phyloP scores from a whole-genome alignment of 2,329 filamentous ascomycete genomes.

The Macrophomina phaseolina region DNA sequence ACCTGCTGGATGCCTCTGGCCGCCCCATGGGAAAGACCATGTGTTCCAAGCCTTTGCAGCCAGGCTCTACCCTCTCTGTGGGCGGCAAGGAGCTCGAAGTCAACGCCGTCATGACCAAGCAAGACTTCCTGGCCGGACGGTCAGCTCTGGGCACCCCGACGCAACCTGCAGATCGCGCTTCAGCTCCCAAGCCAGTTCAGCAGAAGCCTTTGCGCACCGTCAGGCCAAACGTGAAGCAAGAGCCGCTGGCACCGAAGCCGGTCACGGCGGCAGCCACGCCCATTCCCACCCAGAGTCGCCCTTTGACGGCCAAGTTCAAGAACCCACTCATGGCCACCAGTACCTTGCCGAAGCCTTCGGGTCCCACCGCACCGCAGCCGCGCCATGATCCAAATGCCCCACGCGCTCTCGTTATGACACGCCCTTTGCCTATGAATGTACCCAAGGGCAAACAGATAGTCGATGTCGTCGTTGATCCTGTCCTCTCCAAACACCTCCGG shows the following conservation, averaged over 20 bases:
- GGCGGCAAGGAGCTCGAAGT: conserved; percentile 73
- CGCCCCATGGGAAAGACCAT: conserved; percentile 65
- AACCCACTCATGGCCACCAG: conserved; percentile 64
- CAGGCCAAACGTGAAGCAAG: conserved; percentile 38
- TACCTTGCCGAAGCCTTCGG: conserved; percentile 52
- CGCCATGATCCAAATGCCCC: conserved; percentile 67
- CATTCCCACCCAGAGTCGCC: conserved; percentile 37
- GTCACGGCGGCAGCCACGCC: conserved; percentile 48
- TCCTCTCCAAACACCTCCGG: conserved; percentile 66
- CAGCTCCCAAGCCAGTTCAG: conserved; percentile 32
- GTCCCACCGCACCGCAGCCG: conserved; percentile 59
- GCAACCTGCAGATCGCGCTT: conserved; percentile 28
- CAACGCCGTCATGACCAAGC: conserved; percentile 64
- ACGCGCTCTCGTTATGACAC: conserved; percentile 70
- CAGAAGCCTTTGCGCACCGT: conserved; percentile 34
- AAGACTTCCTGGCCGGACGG: conserved; percentile 61
- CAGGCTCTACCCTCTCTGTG: conserved; percentile 66
- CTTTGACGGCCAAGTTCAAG: conserved; percentile 61
- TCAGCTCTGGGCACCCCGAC: conserved; percentile 46
- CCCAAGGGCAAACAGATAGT: conserved; percentile 70
- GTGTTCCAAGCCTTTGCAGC: conserved; percentile 62
- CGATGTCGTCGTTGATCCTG: conserved; percentile 74
- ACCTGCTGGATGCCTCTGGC: conserved; percentile 67
- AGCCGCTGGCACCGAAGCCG: neutral
- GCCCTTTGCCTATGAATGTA: conserved; percentile 53